phyloP scores from a whole-genome alignment of 495 filamentous ascomycete species.

The Penicillium roqueforti region DNA sequence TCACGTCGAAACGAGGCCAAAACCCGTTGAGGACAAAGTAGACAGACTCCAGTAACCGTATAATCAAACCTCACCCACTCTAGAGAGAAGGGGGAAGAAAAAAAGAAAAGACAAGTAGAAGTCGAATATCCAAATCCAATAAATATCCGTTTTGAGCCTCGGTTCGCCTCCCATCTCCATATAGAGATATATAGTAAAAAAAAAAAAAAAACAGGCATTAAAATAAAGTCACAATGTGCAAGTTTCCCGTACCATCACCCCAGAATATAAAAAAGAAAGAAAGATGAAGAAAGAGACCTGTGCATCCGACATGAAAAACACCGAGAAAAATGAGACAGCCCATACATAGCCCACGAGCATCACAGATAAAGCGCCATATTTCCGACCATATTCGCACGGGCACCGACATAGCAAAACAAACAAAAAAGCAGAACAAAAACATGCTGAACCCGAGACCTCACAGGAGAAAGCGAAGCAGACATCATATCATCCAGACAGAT shows the following conservation, averaged over 20 bases:
- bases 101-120: slow-evolving; percentile 19
- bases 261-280: slow-evolving; percentile 1
- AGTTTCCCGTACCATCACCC: slow-evolving; percentile 8
- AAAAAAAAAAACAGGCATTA: slow-evolving; percentile 10
- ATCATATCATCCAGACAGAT: slow-evolving; percentile 5
- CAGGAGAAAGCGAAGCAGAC: not conserved
- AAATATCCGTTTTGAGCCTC: slow-evolving; percentile 14
- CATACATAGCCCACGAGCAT: slow-evolving; percentile 8
- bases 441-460: not conserved
- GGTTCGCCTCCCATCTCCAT: slow-evolving; percentile 9
- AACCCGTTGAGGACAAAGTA: not conserved
- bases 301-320: slow-evolving; percentile 19
- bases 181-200: slow-evolving; percentile 2
- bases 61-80: not conserved
- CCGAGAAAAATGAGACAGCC: slow-evolving; percentile 18
- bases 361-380: slow-evolving; percentile 20
- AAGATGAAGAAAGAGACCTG: slow-evolving; percentile 12
- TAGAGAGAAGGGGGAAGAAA: slow-evolving; percentile 13
- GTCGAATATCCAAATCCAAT: slow-evolving; percentile 15
- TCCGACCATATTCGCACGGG: slow-evolving; percentile 13
- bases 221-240: slow-evolving; percentile 6
- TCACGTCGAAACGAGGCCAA: not conserved
- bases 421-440: not conserved
- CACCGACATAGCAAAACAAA: not conserved
- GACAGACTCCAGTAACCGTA: not conserved